These are phyloP conservation scores for Podospora appendiculata DNA, from an alignment of 495 filamentous ascomycete genomes.

Conservation along the genomic window DNA sequence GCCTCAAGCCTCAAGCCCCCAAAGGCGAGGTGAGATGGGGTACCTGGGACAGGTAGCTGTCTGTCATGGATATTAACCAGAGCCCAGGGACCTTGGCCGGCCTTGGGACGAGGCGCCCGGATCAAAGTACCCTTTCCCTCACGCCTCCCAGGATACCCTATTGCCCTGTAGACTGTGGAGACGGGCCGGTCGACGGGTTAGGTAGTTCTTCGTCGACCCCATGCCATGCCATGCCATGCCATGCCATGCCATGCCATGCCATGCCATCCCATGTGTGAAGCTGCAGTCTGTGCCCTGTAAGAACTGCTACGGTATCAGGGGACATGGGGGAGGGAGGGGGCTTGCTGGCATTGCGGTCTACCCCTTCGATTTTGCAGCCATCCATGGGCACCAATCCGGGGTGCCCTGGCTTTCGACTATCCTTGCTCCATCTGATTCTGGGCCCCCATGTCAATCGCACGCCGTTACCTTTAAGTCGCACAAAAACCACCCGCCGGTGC, in stretches of 20 bases:
- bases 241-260: not conserved
- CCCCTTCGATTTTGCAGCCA: conserved; percentile 27
- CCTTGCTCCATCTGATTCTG: conserved; percentile 24
- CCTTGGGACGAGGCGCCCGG: conserved; percentile 10
- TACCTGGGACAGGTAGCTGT: too few relatives aligned
- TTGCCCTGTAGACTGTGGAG: conserved; percentile 1
- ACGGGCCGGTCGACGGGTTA: not conserved
- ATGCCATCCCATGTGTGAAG: not conserved
- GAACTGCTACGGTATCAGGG: conserved; percentile 8
- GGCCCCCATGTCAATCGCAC: conserved; percentile 27
- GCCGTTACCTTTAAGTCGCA: conserved; percentile 39
- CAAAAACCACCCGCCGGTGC: conserved; percentile 38
- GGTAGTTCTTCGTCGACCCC: conserved; percentile 5
- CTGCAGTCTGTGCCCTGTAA: conserved; percentile 17
- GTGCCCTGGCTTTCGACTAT: conserved; percentile 26
- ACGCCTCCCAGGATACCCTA: not conserved
- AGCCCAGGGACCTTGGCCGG: too few relatives aligned
- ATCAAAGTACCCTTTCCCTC: conserved; percentile 13
- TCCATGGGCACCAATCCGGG: conserved; percentile 23
- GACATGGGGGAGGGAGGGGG: conserved; percentile 14
- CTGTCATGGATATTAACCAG: too few relatives aligned
- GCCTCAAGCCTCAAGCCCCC: too few relatives aligned
- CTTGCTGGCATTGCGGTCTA: conserved; percentile 26
- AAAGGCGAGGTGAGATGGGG: too few relatives aligned
- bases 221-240: not conserved